These are phyloP conservation scores for Luffa acutangula DNA, from an alignment of 306 rosid genomes.

Conservation along the genomic window DNA sequence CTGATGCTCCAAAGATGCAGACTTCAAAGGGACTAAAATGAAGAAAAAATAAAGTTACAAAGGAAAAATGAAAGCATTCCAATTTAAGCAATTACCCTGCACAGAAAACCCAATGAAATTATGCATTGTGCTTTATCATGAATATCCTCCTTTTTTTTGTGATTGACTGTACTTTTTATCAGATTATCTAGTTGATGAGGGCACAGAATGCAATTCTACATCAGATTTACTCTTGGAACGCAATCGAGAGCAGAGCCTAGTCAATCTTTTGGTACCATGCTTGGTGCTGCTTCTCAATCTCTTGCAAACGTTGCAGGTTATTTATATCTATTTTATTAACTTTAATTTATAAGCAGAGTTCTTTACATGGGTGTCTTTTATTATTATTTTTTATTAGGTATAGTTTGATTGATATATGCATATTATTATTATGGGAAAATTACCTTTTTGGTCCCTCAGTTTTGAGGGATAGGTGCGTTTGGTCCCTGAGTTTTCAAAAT, in stretches of 20 bases:
- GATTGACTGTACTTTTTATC: slow-evolving; percentile 18
- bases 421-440: not conserved
- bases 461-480: no score
- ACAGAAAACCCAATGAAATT: not conserved
- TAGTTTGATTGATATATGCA: not conserved
- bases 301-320: slow-evolving; percentile 77
- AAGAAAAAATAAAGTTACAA: no score
- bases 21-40: no score
- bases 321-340: slow-evolving; percentile 9
- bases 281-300: slow-evolving; percentile 65
- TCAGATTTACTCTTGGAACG: slow-evolving; percentile 88
- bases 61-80: no score
- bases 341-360: not conserved
- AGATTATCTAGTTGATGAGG: slow-evolving; percentile 99
- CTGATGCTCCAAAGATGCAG: no score
- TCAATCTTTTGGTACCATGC: slow-evolving; percentile 90
- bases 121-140: not conserved
- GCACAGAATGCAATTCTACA: slow-evolving; percentile 85
- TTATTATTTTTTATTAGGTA: not conserved
- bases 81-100: no score
- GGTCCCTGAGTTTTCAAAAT: no score
- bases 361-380: not conserved
- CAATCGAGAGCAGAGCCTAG: slow-evolving; percentile 69
- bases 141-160: not conserved
- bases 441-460: no score